phyloP scores from a whole-genome alignment of 768 basidiomycete species.

The Russula ochroleuca region DNA sequence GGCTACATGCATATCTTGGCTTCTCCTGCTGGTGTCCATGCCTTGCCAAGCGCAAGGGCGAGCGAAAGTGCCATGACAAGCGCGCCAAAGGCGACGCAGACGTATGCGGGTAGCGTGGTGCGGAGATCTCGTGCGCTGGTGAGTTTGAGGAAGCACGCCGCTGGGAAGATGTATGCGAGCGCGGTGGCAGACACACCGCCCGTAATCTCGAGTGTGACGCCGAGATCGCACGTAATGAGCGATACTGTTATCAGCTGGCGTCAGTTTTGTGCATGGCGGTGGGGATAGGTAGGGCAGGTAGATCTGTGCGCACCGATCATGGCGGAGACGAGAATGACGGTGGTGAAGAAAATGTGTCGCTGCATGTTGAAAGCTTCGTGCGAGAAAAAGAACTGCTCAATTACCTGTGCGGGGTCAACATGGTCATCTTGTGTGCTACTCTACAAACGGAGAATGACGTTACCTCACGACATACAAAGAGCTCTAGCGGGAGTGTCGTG shows the following conservation, averaged over 20 bases:
- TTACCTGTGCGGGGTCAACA: constrained; percentile 49
- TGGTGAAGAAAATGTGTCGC: constrained; percentile 89
- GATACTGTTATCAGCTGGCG: constrained; percentile 53
- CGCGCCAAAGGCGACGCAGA: constrained; percentile 69
- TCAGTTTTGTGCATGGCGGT: background rate
- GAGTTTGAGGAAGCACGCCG: constrained; percentile 81
- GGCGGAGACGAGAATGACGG: constrained; percentile 70
- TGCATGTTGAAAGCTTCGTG: constrained; percentile 77
- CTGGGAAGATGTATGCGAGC: constrained; percentile 89
- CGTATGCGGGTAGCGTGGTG: constrained; percentile 63
- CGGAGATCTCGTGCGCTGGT: constrained; percentile 60
- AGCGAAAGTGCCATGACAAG: constrained; percentile 76
- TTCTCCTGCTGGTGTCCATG: constrained; percentile 68
- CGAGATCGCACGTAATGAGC: constrained; percentile 90
- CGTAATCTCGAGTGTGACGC: constrained; percentile 96
- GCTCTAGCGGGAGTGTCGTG: constrained; percentile 90
- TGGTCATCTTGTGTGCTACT: background rate
- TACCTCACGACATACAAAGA: constrained; percentile 97
- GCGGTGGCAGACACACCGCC: constrained; percentile 94
- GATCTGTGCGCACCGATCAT: constrained; percentile 61
- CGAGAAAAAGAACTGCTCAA: constrained; percentile 95
- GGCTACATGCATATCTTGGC: constrained; percentile 64
- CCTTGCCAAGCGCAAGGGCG: constrained; percentile 69
- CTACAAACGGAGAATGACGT: background rate
- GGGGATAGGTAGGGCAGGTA: background rate